Percentiles rank a stretch among this genome's conserved stretches.
phyloP scores from a whole-genome alignment of 495 filamentous ascomycete genomes.

The Aspergillus panamensis region DNA sequence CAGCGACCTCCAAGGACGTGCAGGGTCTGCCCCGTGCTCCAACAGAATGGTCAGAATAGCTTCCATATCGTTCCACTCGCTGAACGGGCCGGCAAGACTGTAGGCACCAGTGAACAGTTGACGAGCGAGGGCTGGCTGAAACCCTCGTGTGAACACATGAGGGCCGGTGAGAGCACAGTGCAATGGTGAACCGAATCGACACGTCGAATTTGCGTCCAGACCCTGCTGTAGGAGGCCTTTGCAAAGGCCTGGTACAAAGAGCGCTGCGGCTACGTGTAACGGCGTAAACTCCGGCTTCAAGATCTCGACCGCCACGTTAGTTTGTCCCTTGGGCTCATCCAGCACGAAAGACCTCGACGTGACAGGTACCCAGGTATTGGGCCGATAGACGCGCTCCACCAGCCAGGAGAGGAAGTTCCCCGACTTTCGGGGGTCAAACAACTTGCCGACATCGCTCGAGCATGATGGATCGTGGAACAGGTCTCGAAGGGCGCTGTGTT shows the following conservation, averaged over 20 bases:
- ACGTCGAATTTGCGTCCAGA: background rate
- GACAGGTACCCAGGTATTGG: no score
- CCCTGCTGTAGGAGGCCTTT: background rate
- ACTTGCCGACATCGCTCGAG: background rate
- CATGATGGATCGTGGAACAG: background rate
- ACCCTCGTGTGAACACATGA: background rate
- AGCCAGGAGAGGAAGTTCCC: background rate
- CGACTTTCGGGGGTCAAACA: background rate
- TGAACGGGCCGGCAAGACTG: background rate
- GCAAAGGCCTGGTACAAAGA: background rate
- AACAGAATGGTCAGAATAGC: background rate
- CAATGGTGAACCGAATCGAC: background rate
- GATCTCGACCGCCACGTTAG: no score
- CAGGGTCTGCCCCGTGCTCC: background rate
- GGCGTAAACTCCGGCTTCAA: background rate
- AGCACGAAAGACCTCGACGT: no score
- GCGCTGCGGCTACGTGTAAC: background rate
- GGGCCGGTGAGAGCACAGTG: background rate
- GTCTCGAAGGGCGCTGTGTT: background rate
- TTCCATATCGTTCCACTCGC: background rate
- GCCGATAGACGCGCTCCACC: background rate
- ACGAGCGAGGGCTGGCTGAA: background rate
- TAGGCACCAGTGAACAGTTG: background rate
- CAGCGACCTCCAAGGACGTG: background rate
- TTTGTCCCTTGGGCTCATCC: no score